A percentile compares a stretch with the other conserved stretches of the same genome.
Conservation (phyloP, 495 filamentous ascomycete species). For the Aspergillus panamensis region DNA sequence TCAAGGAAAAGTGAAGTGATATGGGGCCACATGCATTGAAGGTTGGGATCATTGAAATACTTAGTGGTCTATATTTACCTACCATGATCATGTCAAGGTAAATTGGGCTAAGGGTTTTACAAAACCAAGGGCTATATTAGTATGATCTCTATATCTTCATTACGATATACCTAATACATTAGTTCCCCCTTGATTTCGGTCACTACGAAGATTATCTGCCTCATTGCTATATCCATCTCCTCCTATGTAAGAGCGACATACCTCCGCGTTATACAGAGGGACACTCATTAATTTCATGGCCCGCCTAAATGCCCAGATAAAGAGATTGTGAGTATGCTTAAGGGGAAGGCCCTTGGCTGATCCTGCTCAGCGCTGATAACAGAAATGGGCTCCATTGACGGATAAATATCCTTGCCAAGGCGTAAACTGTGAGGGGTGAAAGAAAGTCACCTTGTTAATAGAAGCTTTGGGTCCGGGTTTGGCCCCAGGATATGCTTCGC, state of each 20-base stretch:
- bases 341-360: background rate
- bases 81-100: no score
- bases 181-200: no score
- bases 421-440: background rate
- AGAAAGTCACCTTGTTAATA: background rate
- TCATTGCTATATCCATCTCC: background rate
- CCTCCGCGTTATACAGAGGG: slow-evolving; percentile 61
- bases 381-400: background rate
- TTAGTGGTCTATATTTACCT: no score
- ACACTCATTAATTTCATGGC: slow-evolving; percentile 8
- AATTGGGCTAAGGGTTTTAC: no score
- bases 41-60: slow-evolving; percentile 46
- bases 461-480: background rate
- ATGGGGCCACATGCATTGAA: background rate
- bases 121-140: no score
- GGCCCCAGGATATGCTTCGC: no score
- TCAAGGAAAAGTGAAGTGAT: background rate
- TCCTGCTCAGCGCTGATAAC: background rate
- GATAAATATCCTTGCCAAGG: background rate
- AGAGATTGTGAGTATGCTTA: background rate
- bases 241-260: slow-evolving; percentile 20
- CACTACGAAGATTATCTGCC: no score
- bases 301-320: slow-evolving; percentile 16
- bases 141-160: no score
- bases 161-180: no score